phyloP scores from a whole-genome alignment of 1,284 basidiomycete genomes.

The Leccinum holopus region DNA sequence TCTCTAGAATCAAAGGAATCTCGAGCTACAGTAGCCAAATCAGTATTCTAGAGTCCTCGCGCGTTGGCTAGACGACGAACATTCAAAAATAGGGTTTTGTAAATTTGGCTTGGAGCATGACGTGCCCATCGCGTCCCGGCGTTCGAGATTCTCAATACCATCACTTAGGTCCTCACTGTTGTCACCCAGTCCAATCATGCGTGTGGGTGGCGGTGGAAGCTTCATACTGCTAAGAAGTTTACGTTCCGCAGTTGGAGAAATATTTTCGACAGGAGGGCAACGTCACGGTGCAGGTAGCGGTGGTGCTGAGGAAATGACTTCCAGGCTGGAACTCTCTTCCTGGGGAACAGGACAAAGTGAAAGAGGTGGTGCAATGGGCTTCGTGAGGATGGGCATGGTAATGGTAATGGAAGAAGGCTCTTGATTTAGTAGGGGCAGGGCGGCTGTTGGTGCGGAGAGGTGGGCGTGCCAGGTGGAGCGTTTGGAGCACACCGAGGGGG shows the following conservation, averaged over 20 bases:
- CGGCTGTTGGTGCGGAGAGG: constrained; percentile 16
- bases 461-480: constrained; percentile 19
- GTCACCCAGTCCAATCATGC: constrained; percentile 64
- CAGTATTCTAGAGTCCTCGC: no score
- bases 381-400: constrained; percentile 8
- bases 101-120: no score
- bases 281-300: constrained; percentile 27
- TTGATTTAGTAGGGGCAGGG: background rate
- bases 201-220: constrained; percentile 69
- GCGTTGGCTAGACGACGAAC: no score
- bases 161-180: constrained; percentile 31
- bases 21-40: no score
- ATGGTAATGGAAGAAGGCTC: constrained; percentile 1
- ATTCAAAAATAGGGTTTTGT: no score
- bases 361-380: constrained; percentile 25
- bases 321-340: constrained; percentile 9
- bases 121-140: no score
- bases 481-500: constrained; percentile 21
- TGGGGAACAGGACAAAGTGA: constrained; percentile 23
- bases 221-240: constrained; percentile 46
- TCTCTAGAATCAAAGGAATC: no score
- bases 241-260: constrained; percentile 37
- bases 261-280: constrained; percentile 6
- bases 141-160: no score
- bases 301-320: constrained; percentile 18